These are phyloP conservation scores for Dentipellis fragilis DNA, from an alignment of 768 basidiomycete species.

Conservation along the genomic window DNA sequence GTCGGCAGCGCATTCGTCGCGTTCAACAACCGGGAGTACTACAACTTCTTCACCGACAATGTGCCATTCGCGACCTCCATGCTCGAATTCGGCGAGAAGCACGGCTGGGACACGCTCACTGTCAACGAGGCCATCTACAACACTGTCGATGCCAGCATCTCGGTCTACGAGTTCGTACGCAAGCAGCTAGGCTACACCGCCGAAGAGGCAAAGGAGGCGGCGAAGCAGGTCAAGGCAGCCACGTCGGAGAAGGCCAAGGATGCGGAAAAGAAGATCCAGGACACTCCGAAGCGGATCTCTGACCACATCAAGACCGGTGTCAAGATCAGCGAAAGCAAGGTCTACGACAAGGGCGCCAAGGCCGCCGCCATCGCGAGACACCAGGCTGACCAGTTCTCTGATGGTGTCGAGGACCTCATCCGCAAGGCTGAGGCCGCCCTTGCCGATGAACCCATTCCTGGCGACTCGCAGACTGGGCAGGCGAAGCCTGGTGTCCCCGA, in stretches of 20 bases:
- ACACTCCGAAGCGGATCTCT: constrained; percentile 32
- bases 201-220: constrained; percentile 3
- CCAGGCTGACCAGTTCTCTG: constrained; percentile 40
- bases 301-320: constrained; percentile 40
- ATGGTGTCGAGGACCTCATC: constrained; percentile 60
- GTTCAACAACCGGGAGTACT: constrained; percentile 69
- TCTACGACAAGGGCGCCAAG: constrained; percentile 23
- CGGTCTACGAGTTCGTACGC: constrained; percentile 41
- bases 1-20: constrained; percentile 70
- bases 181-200: constrained; percentile 35
- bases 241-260: constrained; percentile 16
- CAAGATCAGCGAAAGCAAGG: constrained; percentile 25
- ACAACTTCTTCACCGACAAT: constrained; percentile 74
- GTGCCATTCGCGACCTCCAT: constrained; percentile 72
- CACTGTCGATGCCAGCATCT: constrained; percentile 36
- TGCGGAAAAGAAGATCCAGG: constrained; percentile 33
- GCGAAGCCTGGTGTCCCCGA: constrained; percentile 17
- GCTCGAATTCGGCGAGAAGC: constrained; percentile 72
- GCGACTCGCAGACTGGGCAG: constrained; percentile 17
- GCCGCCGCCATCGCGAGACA: constrained; percentile 33
- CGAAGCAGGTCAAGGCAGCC: background rate
- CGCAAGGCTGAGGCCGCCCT: constrained; percentile 67
- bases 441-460: constrained; percentile 25
- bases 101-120: constrained; percentile 73
- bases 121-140: constrained; percentile 45